Evolutionary conservation across 768 basidiomycete genomes (phyloP).

Genomic region (Agrocybe praecox): DNA sequence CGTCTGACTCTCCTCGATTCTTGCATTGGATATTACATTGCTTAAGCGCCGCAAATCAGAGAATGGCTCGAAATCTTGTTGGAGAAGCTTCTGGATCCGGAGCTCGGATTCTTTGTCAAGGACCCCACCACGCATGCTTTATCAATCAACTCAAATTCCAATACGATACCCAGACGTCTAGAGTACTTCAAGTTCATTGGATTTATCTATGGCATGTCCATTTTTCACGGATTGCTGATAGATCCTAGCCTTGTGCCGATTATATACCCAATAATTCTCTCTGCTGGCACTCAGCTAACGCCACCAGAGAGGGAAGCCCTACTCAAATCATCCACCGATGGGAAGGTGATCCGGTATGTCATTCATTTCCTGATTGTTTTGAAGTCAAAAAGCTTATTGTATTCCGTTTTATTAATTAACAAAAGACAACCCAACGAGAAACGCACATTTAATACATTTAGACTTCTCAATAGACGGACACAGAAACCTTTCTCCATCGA

Average conservation of each 20-base stretch:
- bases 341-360: slow-evolving; percentile 15
- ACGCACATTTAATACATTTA: slow-evolving; percentile 17
- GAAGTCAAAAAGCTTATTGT: background rate
- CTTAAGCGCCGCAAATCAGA: slow-evolving; percentile 33
- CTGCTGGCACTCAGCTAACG: slow-evolving; percentile 4
- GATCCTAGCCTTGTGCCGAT: slow-evolving; percentile 23
- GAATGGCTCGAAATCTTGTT: slow-evolving; percentile 86
- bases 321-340: slow-evolving; percentile 8
- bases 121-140: slow-evolving; percentile 63
- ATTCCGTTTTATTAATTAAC: background rate
- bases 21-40: slow-evolving; percentile 7
- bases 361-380: background rate
- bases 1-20: slow-evolving; percentile 10
- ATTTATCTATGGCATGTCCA: slow-evolving; percentile 67
- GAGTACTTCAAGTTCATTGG: slow-evolving; percentile 84
- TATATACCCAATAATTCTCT: slow-evolving; percentile 20
- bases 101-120: slow-evolving; percentile 77
- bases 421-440: slow-evolving; percentile 11
- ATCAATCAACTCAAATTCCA: slow-evolving; percentile 73
- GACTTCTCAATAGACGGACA: slow-evolving; percentile 20
- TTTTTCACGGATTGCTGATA: slow-evolving; percentile 58
- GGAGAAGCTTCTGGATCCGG: slow-evolving; percentile 75
- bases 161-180: slow-evolving; percentile 69
- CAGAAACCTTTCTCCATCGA: slow-evolving; percentile 16
- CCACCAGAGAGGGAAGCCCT: slow-evolving; percentile 10